Conservation (phyloP, 164 flowering plant species). For the Sedum album region DNA sequence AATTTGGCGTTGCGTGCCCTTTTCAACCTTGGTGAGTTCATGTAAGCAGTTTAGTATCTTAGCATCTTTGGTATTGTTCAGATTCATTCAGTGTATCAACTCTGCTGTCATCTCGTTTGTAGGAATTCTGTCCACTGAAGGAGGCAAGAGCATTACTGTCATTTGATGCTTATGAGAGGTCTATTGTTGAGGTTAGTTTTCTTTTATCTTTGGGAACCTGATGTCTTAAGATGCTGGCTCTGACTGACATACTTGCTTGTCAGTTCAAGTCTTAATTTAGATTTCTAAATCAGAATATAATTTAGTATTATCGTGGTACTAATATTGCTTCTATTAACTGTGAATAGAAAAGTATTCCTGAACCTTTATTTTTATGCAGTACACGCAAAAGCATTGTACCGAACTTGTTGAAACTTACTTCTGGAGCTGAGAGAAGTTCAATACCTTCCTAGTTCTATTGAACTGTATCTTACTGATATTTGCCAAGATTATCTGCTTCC, state of each 20-base stretch:
- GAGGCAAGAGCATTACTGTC: conserved; percentile 51
- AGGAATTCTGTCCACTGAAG: conserved; percentile 91
- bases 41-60: background rate
- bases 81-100: background rate
- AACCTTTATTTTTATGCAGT: conserved; percentile 33
- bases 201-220: background rate
- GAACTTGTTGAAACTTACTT: conserved; percentile 48
- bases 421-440: conserved; percentile 43
- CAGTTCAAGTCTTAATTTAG: background rate
- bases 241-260: background rate
- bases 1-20: background rate
- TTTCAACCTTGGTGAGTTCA: background rate
- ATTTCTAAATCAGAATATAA: background rate
- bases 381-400: conserved; percentile 64
- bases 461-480: conserved; percentile 9
- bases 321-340: background rate
- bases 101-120: conserved; percentile 5
- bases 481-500: conserved; percentile 5
- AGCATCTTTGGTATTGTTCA: background rate
- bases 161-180: conserved; percentile 63
- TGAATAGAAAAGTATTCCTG: background rate
- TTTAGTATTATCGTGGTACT: background rate
- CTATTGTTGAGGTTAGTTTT: conserved; percentile 63
- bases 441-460: conserved; percentile 16
- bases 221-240: background rate